Evolutionary conservation across 2,329 filamentous ascomycete species (phyloP).

Genomic region (Ploettnerulaceae sp.): DNA sequence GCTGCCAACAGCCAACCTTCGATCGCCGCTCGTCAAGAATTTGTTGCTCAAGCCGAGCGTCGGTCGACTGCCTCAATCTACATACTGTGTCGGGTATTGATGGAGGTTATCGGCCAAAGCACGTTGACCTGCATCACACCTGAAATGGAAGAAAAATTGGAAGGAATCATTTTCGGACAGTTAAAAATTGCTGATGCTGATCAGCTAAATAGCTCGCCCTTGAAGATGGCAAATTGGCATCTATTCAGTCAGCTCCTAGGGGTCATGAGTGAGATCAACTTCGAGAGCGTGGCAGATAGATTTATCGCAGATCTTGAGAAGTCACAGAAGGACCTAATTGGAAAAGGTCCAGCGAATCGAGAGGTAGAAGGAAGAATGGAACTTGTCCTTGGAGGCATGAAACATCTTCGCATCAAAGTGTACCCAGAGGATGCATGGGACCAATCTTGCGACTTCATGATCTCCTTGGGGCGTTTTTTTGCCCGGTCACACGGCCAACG

Average conservation of each 20-base stretch:
- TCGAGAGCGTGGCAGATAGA: slow-evolving; percentile 73
- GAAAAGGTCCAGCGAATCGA: slow-evolving; percentile 62
- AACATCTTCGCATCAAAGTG: slow-evolving; percentile 73
- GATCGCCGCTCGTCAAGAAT: slow-evolving; percentile 55
- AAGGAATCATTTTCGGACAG: slow-evolving; percentile 95
- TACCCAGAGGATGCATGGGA: slow-evolving; percentile 73
- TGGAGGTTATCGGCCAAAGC: slow-evolving; percentile 91
- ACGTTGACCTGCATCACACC: slow-evolving; percentile 74
- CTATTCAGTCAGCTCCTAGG: slow-evolving; percentile 89
- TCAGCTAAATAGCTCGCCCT: slow-evolving; percentile 67
- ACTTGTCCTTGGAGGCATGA: slow-evolving; percentile 85
- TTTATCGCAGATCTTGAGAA: slow-evolving; percentile 78
- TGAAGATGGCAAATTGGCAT: slow-evolving; percentile 92
- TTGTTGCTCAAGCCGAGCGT: slow-evolving; percentile 74
- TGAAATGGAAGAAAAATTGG: slow-evolving; percentile 90
- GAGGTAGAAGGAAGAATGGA: slow-evolving; percentile 79
- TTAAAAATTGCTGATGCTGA: slow-evolving; percentile 84
- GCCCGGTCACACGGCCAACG: slow-evolving; percentile 78
- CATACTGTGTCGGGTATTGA: slow-evolving; percentile 85
- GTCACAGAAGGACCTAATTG: slow-evolving; percentile 68
- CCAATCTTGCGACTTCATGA: slow-evolving; percentile 84
- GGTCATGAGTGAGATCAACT: slow-evolving; percentile 94
- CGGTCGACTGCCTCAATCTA: slow-evolving; percentile 94
- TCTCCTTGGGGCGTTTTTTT: slow-evolving; percentile 76
- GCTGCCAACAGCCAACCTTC: slow-evolving; percentile 23